Base-by-base conservation (phyloP, 2,329 filamentous ascomycete genomes). In the Leptographium flavum region DNA sequence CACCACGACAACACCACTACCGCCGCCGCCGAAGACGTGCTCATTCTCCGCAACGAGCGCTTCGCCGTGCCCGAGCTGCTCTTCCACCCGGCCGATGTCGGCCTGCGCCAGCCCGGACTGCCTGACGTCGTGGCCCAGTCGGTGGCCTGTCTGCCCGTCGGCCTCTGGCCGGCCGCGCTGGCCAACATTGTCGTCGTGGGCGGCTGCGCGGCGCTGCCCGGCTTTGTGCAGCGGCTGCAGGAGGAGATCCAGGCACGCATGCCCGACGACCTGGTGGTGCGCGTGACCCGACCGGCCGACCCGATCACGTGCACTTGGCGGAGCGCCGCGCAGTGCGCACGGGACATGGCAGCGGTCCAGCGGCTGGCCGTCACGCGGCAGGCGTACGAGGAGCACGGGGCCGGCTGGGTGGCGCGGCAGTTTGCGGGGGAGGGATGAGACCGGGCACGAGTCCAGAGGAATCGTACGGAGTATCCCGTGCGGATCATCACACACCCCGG, bases 131-230 rank as follows among this genome's bases (percentile, higher is more conserved):
- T 95, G 11, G 70, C 92, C 63, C 80, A 95, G 59, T 84, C 81
- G 13, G 63, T 98, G 14, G 72, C 76, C 9, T 70, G 69, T 13
- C 62, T 96, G 10, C 92, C 92, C 0, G 71, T 83, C n/a, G 85
- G 84, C 0, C 64, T 96, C 8, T 88, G 87, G 74, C 83, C 87
- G 1, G 81, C 80, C 0, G 73, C 95, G 53, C 64, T 96, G 39
- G 82, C 86, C 32, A 98, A 96, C 53, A 75, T 96, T 4, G 65
- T 95, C 3, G 81, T 94, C 0, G 85, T 95, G 0, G 92, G 92
- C 2, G 92, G 92, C 4, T 94, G 86, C 57, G 74, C 83, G 0
- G 69, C 82, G 17, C 79, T 95, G 23, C 73, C 81, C 2, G 88
- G 88, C 0, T 90, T 98, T 52, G 74, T 87, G 51, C 76, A 86